Evolutionary conservation across 805 yeast genomes (phyloP).

Genomic region (Teunomyces panamensis): DNA sequence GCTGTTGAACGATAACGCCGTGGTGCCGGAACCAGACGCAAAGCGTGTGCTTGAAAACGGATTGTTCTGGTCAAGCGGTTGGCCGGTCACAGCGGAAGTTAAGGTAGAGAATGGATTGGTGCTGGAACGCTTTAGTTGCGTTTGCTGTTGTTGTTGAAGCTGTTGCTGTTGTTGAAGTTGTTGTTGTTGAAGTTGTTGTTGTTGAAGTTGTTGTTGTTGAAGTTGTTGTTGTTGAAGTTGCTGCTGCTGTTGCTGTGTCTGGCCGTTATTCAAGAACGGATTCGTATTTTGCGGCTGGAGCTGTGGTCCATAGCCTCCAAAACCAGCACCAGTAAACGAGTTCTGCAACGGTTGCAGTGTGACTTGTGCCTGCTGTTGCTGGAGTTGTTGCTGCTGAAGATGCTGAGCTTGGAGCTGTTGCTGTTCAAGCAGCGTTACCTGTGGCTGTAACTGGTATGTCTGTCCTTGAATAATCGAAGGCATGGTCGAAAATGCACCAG

Average conservation of each 20-base stretch:
- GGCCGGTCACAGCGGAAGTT: conserved; percentile 16
- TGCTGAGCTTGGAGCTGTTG: neutral
- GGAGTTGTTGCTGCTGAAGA: conserved; percentile 4
- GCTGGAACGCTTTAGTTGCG: conserved; percentile 22
- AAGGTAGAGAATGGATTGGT: conserved; percentile 36
- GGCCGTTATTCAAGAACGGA: conserved; percentile 10
- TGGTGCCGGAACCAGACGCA: conserved; percentile 27
- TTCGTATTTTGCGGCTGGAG: conserved; percentile 10
- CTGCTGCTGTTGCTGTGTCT: conserved; percentile 9
- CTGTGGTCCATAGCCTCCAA: conserved; percentile 49
- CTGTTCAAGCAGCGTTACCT: conserved; percentile 15
- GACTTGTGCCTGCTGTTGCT: conserved; percentile 11
- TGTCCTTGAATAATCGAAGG: conserved; percentile 15
- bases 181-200: conserved; percentile 10
- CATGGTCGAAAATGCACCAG: conserved; percentile 10
- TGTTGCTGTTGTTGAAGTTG: conserved; percentile 10
- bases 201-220: conserved; percentile 7
- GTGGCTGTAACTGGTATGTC: conserved; percentile 3
- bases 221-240: conserved; percentile 18
- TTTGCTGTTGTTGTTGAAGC: conserved; percentile 2
- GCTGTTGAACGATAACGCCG: conserved; percentile 26
- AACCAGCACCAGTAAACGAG: conserved; percentile 55
- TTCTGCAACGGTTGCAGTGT: conserved; percentile 8
- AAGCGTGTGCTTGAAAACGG: conserved; percentile 46
- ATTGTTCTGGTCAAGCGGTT: conserved; percentile 23